Conservation (phyloP, 202 grass and related monocot genomes). For the Schoenoplectus tabernaemontani region DNA sequence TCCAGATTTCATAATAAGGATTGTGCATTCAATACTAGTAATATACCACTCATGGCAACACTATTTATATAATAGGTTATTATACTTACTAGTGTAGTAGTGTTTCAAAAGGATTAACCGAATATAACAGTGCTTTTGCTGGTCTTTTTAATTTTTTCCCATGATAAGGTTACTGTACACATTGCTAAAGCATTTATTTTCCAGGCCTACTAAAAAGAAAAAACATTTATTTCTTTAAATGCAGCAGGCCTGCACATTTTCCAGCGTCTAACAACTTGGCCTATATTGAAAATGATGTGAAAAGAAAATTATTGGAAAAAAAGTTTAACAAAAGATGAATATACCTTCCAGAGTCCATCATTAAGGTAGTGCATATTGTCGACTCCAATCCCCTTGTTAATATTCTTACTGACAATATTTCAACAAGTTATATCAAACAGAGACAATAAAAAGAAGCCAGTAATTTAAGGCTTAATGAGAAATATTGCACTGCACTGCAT, state of each 20-base stretch:
- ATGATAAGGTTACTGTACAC: not conserved
- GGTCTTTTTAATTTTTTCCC: not conserved
- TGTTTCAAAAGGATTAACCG: too few species aligned
- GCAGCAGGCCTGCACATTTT: not conserved
- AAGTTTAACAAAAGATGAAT: not conserved
- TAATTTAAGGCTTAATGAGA: not conserved
- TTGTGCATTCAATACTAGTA: not conserved
- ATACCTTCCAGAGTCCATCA: conserved; percentile 91
- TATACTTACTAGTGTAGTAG: not conserved
- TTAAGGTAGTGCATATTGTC: conserved; percentile 97
- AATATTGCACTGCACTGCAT: not conserved
- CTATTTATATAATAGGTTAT: not conserved
- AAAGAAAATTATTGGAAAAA: not conserved
- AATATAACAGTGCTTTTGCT: not conserved
- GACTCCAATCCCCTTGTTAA: conserved; percentile 95
- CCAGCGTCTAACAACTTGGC: not conserved
- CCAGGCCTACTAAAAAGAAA: not conserved
- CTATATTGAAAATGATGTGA: not conserved
- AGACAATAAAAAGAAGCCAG: not conserved
- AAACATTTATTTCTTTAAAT: not conserved
- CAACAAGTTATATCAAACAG: conserved; percentile 12
- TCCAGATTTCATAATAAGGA: not conserved
- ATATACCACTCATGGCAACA: not conserved
- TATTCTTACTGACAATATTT: conserved; percentile 50
- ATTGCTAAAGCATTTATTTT: not conserved